These are phyloP conservation scores for Alternaria novae-zelandiae DNA, from an alignment of 2,329 filamentous ascomycete species.

Conservation along the genomic window DNA sequence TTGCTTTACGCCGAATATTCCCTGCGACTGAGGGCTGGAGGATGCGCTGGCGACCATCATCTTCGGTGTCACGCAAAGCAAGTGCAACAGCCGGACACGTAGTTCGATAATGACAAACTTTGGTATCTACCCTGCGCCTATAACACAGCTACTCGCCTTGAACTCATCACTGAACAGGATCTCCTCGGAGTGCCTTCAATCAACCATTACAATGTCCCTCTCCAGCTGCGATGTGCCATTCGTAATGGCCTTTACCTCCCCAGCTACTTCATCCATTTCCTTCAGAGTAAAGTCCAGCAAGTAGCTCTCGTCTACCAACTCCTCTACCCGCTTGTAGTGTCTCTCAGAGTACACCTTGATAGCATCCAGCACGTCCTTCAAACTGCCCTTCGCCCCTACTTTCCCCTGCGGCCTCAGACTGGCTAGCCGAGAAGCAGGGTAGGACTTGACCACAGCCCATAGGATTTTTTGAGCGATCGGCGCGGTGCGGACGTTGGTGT, in stretches of 20 bases:
- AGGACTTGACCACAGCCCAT: conserved; percentile 77
- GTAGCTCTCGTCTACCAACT: conserved; percentile 92
- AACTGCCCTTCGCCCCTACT: conserved; percentile 45
- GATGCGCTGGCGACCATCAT: background rate
- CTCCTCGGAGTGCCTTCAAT: conserved; percentile 13
- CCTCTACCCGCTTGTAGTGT: conserved; percentile 88
- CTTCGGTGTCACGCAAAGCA: background rate
- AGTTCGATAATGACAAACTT: background rate
- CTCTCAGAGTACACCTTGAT: conserved; percentile 89
- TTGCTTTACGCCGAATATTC: background rate
- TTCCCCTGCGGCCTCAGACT: conserved; percentile 59
- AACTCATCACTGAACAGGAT: background rate
- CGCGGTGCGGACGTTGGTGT: conserved; percentile 89
- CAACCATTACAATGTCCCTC: conserved; percentile 42
- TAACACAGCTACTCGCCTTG: background rate
- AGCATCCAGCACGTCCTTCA: conserved; percentile 87
- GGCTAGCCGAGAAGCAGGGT: conserved; percentile 79
- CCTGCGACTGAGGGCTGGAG: background rate
- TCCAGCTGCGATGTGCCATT: conserved; percentile 32
- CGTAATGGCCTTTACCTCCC: conserved; percentile 32
- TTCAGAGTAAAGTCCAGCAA: conserved; percentile 89
- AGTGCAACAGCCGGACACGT: background rate
- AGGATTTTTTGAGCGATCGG: conserved; percentile 85
- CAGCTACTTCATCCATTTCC: conserved; percentile 80
- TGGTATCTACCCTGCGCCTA: background rate